Percentiles rank a stretch among this genome's conserved stretches.
Evolutionary conservation across 1,139 yeast species (phyloP).

Genomic region (Scheffersomyces stambukii): DNA sequence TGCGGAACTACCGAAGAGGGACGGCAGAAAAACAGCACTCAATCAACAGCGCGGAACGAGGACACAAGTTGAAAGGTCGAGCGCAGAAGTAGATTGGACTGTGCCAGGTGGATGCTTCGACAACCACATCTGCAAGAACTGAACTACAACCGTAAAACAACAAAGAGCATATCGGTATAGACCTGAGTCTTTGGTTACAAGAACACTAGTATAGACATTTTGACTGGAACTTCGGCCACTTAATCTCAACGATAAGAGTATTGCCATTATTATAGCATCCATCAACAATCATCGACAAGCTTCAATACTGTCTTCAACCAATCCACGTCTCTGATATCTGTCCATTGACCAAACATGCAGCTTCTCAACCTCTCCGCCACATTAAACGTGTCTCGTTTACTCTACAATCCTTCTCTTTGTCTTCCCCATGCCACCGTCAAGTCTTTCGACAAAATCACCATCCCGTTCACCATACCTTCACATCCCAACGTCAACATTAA

Average conservation of each 20-base stretch:
- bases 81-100: no score
- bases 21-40: no score
- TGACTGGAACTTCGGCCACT: not conserved
- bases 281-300: not conserved
- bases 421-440: constrained; percentile 62
- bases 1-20: no score
- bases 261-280: not conserved
- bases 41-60: no score
- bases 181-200: not conserved
- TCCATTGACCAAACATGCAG: constrained; percentile 18
- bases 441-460: constrained; percentile 57
- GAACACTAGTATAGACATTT: not conserved
- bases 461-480: constrained; percentile 39
- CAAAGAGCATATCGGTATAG: no score
- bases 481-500: constrained; percentile 40
- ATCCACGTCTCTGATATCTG: not conserved
- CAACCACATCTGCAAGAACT: no score
- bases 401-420: constrained; percentile 63
- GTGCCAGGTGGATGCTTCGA: no score
- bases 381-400: constrained; percentile 56
- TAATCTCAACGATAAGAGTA: not conserved
- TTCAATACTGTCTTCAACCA: not conserved
- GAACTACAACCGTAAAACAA: no score
- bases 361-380: constrained; percentile 68
- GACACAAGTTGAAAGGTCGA: no score